These are phyloP conservation scores for Pythium scleroteichum DNA, from an alignment of 352 stramenopile species.

Conservation along the genomic window DNA sequence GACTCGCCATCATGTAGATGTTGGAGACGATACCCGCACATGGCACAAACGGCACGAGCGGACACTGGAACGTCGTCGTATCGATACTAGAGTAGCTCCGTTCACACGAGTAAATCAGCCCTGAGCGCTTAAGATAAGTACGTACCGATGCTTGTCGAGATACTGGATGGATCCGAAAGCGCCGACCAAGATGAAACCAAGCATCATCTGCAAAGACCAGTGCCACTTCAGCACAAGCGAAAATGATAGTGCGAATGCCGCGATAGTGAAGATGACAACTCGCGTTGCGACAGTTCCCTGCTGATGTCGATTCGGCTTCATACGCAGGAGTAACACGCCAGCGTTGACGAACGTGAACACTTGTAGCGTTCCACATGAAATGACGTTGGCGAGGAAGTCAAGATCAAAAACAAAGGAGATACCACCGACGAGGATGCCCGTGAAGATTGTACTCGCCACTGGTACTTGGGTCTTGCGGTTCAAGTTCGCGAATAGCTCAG, in stretches of 20 bases:
- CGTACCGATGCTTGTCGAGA: constrained; percentile 50
- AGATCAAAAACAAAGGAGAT: constrained; percentile 91
- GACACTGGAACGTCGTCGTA: constrained; percentile 34
- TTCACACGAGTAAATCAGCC: too few relatives aligned
- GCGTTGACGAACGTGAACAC: constrained; percentile 94
- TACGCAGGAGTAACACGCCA: constrained; percentile 83
- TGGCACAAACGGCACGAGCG: constrained; percentile 40
- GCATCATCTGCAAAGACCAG: constrained; percentile 41
- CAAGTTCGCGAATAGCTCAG: constrained; percentile 61
- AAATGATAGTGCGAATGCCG: constrained; percentile 62
- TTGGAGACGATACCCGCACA: constrained; percentile 42
- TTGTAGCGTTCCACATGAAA: constrained; percentile 90
- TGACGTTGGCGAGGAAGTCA: constrained; percentile 91
- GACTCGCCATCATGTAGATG: constrained; percentile 50
- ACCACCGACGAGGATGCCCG: constrained; percentile 68
- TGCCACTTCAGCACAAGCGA: constrained; percentile 69
- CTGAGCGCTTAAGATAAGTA: background rate
- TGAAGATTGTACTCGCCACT: constrained; percentile 87
- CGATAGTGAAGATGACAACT: constrained; percentile 61
- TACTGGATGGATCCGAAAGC: constrained; percentile 55
- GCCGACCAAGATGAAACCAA: constrained; percentile 36
- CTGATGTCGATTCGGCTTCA: constrained; percentile 44
- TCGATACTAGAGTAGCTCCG: constrained; percentile 23
- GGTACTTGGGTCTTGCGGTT: constrained; percentile 66
- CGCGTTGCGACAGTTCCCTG: constrained; percentile 41